phyloP scores from a whole-genome alignment of 2,329 filamentous ascomycete species.

The Calonectria leucothoes region DNA sequence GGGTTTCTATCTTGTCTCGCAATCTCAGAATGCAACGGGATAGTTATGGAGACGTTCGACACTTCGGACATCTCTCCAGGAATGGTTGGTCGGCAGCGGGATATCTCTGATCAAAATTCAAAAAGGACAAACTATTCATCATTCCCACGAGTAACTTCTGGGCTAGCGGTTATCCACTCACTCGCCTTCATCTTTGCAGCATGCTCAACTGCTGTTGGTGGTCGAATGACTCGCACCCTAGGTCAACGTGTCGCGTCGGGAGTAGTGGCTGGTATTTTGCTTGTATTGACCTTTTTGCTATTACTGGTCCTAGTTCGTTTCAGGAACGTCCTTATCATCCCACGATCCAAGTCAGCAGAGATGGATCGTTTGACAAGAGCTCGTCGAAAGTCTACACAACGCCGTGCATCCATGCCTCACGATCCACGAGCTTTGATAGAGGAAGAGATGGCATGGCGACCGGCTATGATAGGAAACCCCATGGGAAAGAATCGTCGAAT shows the following conservation, averaged over 20 bases:
- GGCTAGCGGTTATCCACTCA: slow-evolving; percentile 76
- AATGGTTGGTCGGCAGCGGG: slow-evolving; percentile 68
- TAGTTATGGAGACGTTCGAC: slow-evolving; percentile 86
- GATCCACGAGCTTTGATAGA: slow-evolving; percentile 55
- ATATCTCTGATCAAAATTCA: slow-evolving; percentile 50
- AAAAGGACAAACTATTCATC: slow-evolving; percentile 78
- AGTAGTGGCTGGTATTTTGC: slow-evolving; percentile 74
- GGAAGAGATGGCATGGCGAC: slow-evolving; percentile 73
- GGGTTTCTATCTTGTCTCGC: slow-evolving; percentile 80
- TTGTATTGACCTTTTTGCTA: slow-evolving; percentile 73
- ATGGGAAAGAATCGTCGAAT: slow-evolving; percentile 75
- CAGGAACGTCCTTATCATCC: slow-evolving; percentile 76
- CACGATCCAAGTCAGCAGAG: slow-evolving; percentile 65
- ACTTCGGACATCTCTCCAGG: slow-evolving; percentile 82
- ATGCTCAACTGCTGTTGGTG: slow-evolving; percentile 74
- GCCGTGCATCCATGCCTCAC: slow-evolving; percentile 56
- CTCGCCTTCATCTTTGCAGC: slow-evolving; percentile 78
- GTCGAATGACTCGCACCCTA: slow-evolving; percentile 72
- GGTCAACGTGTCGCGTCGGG: slow-evolving; percentile 77
- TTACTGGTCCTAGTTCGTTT: slow-evolving; percentile 72
- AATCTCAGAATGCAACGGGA: slow-evolving; percentile 79
- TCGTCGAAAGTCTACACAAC: slow-evolving; percentile 60
- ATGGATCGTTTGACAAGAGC: slow-evolving; percentile 65
- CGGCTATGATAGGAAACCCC: slow-evolving; percentile 78
- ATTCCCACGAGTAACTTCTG: slow-evolving; percentile 79